phyloP scores from a whole-genome alignment of 306 rosid species.

The Ceratonia siliqua region DNA sequence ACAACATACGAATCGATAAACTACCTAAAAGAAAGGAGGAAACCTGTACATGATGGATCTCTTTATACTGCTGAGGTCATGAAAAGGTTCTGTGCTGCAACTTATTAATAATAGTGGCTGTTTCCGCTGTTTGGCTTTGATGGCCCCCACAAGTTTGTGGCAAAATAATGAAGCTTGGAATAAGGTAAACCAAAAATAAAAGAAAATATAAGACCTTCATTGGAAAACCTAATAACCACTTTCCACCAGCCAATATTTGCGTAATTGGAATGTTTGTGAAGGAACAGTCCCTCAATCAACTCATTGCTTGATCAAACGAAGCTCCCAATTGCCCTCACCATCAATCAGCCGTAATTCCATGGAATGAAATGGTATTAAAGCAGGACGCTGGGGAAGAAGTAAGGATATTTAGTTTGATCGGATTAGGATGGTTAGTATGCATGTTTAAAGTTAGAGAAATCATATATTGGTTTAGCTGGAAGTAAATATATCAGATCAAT shows the following conservation, averaged over 20 bases:
- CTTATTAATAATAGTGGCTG: constrained; percentile 25
- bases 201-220: not conserved
- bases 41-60: constrained; percentile 39
- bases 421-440: not conserved
- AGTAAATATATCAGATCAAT: not conserved
- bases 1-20: constrained; percentile 44
- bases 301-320: constrained; percentile 74
- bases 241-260: constrained; percentile 26
- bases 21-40: constrained; percentile 23
- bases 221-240: constrained; percentile 28
- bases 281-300: constrained; percentile 15
- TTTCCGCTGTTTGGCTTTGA: constrained; percentile 14
- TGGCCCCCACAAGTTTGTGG: constrained; percentile 28
- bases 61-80: constrained; percentile 20
- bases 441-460: not conserved
- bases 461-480: constrained; percentile 23
- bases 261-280: constrained; percentile 21
- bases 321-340: constrained; percentile 99
- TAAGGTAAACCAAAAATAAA: constrained; percentile 23
- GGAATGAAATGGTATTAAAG: constrained; percentile 87
- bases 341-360: constrained; percentile 85
- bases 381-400: constrained; percentile 75
- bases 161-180: constrained; percentile 28
- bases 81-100: constrained; percentile 8
- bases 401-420: constrained; percentile 30